These are phyloP conservation scores for Fusarium paranaense DNA, from an alignment of 2,329 filamentous ascomycete genomes.

Conservation along the genomic window DNA sequence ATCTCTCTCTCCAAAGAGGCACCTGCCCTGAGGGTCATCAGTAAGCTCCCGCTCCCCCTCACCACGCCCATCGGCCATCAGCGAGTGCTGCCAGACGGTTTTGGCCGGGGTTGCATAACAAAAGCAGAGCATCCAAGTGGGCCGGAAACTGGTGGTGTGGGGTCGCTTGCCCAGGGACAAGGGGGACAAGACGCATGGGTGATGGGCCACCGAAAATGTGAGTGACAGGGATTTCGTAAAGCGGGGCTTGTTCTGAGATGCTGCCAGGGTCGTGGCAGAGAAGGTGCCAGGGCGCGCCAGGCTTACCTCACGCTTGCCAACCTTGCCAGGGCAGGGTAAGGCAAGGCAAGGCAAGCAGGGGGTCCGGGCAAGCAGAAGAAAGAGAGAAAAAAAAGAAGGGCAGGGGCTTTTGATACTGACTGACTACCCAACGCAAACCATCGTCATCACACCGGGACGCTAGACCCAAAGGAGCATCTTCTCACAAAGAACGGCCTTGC, in stretches of 20 bases:
- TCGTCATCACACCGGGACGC: not conserved
- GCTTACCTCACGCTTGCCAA: not conserved
- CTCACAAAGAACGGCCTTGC: not conserved
- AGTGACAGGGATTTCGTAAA: constrained; percentile 20
- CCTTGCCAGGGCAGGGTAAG: constrained; percentile 11
- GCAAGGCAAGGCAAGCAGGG: constrained; percentile 7
- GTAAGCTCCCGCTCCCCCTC: constrained; percentile 34
- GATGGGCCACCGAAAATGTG: constrained; percentile 8
- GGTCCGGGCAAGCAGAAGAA: not conserved
- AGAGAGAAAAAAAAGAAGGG: not conserved
- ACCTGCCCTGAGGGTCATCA: constrained; percentile 37
- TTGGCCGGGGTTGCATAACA: constrained; percentile 22
- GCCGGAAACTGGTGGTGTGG: constrained; percentile 25
- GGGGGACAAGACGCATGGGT: constrained; percentile 4
- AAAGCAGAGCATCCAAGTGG: constrained; percentile 2
- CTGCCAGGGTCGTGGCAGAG: constrained; percentile 20
- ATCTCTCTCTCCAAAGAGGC: constrained; percentile 22
- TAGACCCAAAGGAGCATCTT: constrained; percentile 17
- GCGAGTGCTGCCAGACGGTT: constrained; percentile 28
- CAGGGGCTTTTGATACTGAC: constrained; percentile 18
- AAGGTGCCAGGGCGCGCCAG: constrained; percentile 1
- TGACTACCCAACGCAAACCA: constrained; percentile 24
- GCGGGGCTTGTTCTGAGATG: not conserved
- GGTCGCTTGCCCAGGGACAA: constrained; percentile 27
- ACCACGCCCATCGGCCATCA: constrained; percentile 18